Evolutionary conservation across 805 yeast species (phyloP).

Genomic region (Yueomyces sinensis): DNA sequence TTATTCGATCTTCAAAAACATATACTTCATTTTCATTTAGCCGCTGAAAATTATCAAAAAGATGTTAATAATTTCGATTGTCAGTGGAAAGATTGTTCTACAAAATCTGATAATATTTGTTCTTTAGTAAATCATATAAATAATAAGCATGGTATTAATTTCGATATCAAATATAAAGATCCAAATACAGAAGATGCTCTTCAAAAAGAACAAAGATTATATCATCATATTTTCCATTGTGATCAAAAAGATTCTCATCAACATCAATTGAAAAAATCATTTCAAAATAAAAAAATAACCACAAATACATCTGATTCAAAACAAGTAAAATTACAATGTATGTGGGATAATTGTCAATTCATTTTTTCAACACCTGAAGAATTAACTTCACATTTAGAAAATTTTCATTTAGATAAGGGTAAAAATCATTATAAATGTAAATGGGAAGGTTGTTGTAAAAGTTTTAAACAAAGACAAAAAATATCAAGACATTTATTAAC

Average conservation of each 20-base stretch:
- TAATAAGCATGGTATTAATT: slow-evolving; percentile 29
- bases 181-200: slow-evolving; percentile 1
- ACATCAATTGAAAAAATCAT: not conserved
- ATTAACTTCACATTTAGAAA: slow-evolving; percentile 58
- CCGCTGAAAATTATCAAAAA: slow-evolving; percentile 10
- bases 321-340: slow-evolving; percentile 5
- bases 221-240: slow-evolving; percentile 2
- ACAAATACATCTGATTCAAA: not conserved
- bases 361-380: slow-evolving; percentile 41
- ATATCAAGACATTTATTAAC: slow-evolving; percentile 73
- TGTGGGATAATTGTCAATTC: slow-evolving; percentile 33
- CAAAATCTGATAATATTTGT: slow-evolving; percentile 37
- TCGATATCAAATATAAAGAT: slow-evolving; percentile 17
- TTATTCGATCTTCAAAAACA: slow-evolving; percentile 36
- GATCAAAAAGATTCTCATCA: not conserved
- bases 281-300: not conserved
- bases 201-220: not conserved
- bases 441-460: slow-evolving; percentile 71
- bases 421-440: slow-evolving; percentile 53
- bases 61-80: slow-evolving; percentile 26
- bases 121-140: slow-evolving; percentile 49
- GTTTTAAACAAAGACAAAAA: slow-evolving; percentile 75
- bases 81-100: slow-evolving; percentile 68
- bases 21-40: slow-evolving; percentile 35
- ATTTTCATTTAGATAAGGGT: slow-evolving; percentile 62